phyloP scores from a whole-genome alignment of 176 grass and related monocot genomes.

The Tillandsia fasciculata region DNA sequence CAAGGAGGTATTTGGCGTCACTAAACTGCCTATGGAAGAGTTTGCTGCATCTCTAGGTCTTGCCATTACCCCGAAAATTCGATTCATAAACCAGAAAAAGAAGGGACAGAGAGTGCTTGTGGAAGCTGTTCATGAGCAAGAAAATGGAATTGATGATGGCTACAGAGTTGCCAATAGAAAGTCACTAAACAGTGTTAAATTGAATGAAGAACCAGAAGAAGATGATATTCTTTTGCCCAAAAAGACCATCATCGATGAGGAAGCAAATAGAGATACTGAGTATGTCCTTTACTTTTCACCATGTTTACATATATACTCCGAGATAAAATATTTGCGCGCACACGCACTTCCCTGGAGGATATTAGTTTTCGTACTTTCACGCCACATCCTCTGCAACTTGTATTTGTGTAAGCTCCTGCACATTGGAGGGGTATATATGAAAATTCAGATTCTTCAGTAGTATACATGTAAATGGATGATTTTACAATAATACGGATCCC shows the following conservation, averaged over 20 bases:
- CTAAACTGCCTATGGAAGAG: conserved; percentile 53
- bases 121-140: conserved; percentile 12
- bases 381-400: too few relatives aligned
- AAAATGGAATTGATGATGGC: conserved; percentile 14
- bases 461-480: too few relatives aligned
- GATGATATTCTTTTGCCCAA: conserved; percentile 65
- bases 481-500: too few relatives aligned
- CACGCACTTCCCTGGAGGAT: too few relatives aligned
- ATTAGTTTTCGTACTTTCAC: too few relatives aligned
- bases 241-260: conserved; percentile 19
- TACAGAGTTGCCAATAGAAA: conserved; percentile 27
- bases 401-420: too few relatives aligned
- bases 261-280: conserved; percentile 28
- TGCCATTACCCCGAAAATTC: conserved; percentile 50
- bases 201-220: conserved; percentile 26
- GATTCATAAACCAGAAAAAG: conserved; percentile 54
- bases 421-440: too few relatives aligned
- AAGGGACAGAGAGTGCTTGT: conserved; percentile 20
- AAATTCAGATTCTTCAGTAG: too few relatives aligned
- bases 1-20: conserved; percentile 73
- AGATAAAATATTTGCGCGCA: too few relatives aligned
- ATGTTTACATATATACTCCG: too few relatives aligned
- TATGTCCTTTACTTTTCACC: conserved; percentile 14
- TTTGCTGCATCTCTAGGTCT: conserved; percentile 74
- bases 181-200: neutral